Conservation (phyloP, 129 eudicot genomes). For the Centella asiatica region DNA sequence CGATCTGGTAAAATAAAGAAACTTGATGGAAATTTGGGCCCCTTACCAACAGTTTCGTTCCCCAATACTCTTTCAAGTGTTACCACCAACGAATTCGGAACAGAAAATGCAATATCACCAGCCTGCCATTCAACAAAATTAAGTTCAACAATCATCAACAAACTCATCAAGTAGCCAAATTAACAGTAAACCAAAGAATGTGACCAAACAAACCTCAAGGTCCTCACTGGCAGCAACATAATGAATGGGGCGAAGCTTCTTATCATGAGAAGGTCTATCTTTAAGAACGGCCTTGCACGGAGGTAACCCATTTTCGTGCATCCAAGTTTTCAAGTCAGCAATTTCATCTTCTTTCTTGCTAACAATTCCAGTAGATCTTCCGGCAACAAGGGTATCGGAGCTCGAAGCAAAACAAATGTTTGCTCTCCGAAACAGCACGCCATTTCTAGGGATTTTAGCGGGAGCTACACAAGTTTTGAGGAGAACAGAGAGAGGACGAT, state of each 20-base stretch:
- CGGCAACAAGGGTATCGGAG: constrained; percentile 51
- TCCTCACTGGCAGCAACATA: constrained; percentile 93
- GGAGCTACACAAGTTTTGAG: constrained; percentile 15
- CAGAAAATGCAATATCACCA: constrained; percentile 81
- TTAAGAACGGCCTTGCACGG: constrained; percentile 68
- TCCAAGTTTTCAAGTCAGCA: constrained; percentile 72
- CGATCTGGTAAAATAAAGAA: not conserved
- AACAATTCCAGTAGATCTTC: constrained; percentile 31
- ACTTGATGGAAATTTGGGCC: not conserved
- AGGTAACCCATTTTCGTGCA: constrained; percentile 93
- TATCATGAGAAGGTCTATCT: constrained; percentile 51
- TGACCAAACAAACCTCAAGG: constrained; percentile 46
- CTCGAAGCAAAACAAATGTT: constrained; percentile 51
- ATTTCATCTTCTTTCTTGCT: constrained; percentile 32
- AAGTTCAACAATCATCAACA: not conserved
- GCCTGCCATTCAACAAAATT: constrained; percentile 28
- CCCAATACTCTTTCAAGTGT: constrained; percentile 95
- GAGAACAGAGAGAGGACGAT: constrained; percentile 27
- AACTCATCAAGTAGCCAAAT: not conserved
- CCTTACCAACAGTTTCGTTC: constrained; percentile 77
- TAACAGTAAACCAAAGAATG: not conserved
- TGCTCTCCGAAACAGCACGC: constrained; percentile 16
- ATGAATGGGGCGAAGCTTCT: constrained; percentile 51
- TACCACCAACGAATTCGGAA: constrained; percentile 72
- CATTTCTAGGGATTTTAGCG: constrained; percentile 5